Evolutionary conservation across 768 basidiomycete genomes (phyloP), one percentile per base, ranked within the genome.

Genomic region (Amanita pseudoporphyria): DNA sequence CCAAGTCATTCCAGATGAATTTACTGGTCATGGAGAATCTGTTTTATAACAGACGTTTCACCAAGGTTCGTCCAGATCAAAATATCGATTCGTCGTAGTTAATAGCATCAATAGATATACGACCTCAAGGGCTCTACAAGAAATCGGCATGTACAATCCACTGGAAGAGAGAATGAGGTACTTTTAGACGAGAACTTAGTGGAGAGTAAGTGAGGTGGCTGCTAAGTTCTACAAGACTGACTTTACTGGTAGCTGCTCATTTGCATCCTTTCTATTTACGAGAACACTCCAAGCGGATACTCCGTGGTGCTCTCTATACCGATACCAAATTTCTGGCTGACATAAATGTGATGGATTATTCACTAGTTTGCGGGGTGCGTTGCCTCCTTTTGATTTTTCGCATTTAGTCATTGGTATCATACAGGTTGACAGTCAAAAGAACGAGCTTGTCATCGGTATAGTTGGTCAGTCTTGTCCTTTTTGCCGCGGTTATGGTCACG

Each of bases 281-380:
- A n/a, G 95, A 98, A 64, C 91, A 97, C 58, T 89, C 90, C 0
- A 98, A 97, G 64, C 82, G 89, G 9, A 92, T 97, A 52, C 66
- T 99, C 9, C 79, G 89, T 18, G 85, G 90, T 14, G 89, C 96
- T 9, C 68, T 99, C 24, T 91, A 78, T 69, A 98, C 95, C 56
- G 96, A 99, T 64, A 95, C 87, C 67, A 91, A 87, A 55, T 99
- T 98, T 66, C 66, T 99, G 43, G 85, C 87, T 12, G 88, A 92
- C 54, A 82, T 94, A 49, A 94, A 96, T 60, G 90, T 97, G 45
- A 94, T 93, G 87, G 96, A 99, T 65, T 99, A 99, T 64, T 96
- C 93, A 2, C 67, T 99, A 24, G 86, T 98, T 21, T 92, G 93
- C 43, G 96, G 94, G 5, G 71, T 75, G 55, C 24, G 64, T 53